Evolutionary conservation across 805 yeast genomes (phyloP).

Genomic region (Starmerella kuoi): DNA sequence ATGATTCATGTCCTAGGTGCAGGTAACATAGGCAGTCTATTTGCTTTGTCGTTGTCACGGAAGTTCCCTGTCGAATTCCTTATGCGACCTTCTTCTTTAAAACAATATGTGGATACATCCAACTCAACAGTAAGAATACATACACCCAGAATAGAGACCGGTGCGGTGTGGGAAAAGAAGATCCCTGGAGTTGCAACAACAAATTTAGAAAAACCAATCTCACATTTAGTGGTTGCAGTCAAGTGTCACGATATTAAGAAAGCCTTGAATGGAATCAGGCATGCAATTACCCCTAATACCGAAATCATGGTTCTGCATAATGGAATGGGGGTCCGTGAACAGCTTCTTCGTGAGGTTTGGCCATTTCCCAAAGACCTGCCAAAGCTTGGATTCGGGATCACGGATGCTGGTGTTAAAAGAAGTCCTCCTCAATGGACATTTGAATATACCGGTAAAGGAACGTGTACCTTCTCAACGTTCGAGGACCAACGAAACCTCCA

Average conservation of each 20-base stretch:
- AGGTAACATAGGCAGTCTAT: conserved; percentile 41
- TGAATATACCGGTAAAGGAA: conserved; percentile 62
- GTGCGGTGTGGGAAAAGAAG: conserved; percentile 24
- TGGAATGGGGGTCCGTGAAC: conserved; percentile 63
- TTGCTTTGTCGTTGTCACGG: conserved; percentile 37
- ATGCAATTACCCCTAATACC: conserved; percentile 38
- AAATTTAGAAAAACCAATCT: conserved; percentile 29
- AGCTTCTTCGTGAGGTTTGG: conserved; percentile 46
- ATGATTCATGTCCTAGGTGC: conserved; percentile 37
- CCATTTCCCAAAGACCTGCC: conserved; percentile 39
- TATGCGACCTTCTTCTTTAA: conserved; percentile 33
- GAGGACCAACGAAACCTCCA: neutral
- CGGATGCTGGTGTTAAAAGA: conserved; percentile 71
- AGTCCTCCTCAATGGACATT: conserved; percentile 34
- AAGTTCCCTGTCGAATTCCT: conserved; percentile 33
- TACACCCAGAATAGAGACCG: conserved; percentile 31
- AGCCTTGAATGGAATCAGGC: conserved; percentile 48
- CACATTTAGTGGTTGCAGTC: conserved; percentile 59
- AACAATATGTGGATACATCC: conserved; percentile 30
- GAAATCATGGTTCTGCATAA: conserved; percentile 66
- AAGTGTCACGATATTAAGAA: conserved; percentile 61
- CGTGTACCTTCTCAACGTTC: conserved; percentile 1
- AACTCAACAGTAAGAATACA: conserved; percentile 7
- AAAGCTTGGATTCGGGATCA: conserved; percentile 56
- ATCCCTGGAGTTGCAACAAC: conserved; percentile 18